Conservation (phyloP, 1,139 yeast species). For the Taphrina confusa region DNA sequence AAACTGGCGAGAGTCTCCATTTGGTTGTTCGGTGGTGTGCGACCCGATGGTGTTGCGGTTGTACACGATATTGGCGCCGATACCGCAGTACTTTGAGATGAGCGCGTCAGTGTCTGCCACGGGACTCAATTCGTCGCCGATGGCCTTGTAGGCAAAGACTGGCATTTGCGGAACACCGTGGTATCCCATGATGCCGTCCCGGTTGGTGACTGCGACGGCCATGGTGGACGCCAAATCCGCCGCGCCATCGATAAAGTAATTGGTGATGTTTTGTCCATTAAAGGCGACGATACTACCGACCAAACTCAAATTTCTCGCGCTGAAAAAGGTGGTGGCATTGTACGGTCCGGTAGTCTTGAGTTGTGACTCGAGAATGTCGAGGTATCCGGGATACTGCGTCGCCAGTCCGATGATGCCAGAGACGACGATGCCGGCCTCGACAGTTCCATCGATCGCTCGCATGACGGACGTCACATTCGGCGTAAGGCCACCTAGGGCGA, state of each 20-base stretch:
- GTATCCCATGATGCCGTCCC: slow-evolving; percentile 40
- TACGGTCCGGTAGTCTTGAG: slow-evolving; percentile 35
- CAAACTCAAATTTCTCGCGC: slow-evolving; percentile 40
- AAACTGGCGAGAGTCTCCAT: slow-evolving; percentile 10
- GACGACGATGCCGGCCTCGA: slow-evolving; percentile 43
- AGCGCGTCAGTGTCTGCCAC: slow-evolving; percentile 41
- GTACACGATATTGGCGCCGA: slow-evolving; percentile 43
- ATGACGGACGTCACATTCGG: slow-evolving; percentile 41
- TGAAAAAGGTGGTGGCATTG: slow-evolving; percentile 36
- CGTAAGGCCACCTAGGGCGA: slow-evolving; percentile 43
- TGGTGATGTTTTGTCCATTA: slow-evolving; percentile 40
- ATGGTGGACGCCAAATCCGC: slow-evolving; percentile 36
- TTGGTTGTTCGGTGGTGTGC: slow-evolving; percentile 11
- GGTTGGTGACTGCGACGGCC: slow-evolving; percentile 34
- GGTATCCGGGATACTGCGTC: slow-evolving; percentile 43
- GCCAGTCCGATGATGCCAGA: slow-evolving; percentile 44
- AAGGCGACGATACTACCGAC: slow-evolving; percentile 40
- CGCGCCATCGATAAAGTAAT: slow-evolving; percentile 41
- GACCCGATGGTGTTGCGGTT: slow-evolving; percentile 36
- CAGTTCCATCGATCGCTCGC: slow-evolving; percentile 39
- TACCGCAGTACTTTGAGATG: slow-evolving; percentile 42
- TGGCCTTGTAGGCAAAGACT: slow-evolving; percentile 44
- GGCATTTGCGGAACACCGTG: slow-evolving; percentile 42
- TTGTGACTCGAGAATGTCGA: slow-evolving; percentile 20
- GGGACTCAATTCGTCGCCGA: slow-evolving; percentile 43